Conservation (phyloP, 164 flowering plant species). For the Chimonanthus praecox region DNA sequence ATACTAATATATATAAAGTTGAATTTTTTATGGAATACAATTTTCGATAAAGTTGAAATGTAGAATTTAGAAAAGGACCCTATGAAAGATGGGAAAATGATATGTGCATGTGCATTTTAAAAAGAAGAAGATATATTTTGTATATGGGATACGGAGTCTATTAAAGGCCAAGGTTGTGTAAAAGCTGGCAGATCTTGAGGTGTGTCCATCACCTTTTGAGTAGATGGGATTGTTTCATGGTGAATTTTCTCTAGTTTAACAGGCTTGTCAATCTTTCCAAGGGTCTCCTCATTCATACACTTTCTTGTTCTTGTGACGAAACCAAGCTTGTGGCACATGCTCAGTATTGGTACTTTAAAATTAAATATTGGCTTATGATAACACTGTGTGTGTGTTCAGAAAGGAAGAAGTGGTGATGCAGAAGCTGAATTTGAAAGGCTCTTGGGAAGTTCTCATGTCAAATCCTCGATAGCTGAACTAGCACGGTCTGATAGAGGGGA, state of each 20-base stretch:
- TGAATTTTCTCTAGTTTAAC: no score
- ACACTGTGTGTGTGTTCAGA: slow-evolving; percentile 31
- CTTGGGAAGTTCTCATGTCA: slow-evolving; percentile 69
- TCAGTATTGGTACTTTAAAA: neutral
- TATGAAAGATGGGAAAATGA: no score
- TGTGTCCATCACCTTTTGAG: no score
- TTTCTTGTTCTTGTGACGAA: neutral
- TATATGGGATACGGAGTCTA: no score
- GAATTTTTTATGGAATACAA: no score
- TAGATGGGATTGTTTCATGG: neutral
- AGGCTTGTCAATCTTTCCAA: neutral
- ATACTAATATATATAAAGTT: no score
- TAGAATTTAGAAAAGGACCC: no score
- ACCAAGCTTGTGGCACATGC: neutral
- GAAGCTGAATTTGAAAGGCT: slow-evolving; percentile 80
- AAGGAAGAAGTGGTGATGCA: slow-evolving; percentile 79
- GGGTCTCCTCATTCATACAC: neutral
- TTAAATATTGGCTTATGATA: neutral
- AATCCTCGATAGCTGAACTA: slow-evolving; percentile 67
- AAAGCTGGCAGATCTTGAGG: no score
- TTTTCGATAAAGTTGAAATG: no score
- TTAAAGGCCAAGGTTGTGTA: no score
- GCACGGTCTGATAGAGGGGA: slow-evolving; percentile 74
- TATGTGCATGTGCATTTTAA: no score
- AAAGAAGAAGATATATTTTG: no score